phyloP scores from a whole-genome alignment of 1,284 basidiomycete genomes.

The Earliella scabrosa region DNA sequence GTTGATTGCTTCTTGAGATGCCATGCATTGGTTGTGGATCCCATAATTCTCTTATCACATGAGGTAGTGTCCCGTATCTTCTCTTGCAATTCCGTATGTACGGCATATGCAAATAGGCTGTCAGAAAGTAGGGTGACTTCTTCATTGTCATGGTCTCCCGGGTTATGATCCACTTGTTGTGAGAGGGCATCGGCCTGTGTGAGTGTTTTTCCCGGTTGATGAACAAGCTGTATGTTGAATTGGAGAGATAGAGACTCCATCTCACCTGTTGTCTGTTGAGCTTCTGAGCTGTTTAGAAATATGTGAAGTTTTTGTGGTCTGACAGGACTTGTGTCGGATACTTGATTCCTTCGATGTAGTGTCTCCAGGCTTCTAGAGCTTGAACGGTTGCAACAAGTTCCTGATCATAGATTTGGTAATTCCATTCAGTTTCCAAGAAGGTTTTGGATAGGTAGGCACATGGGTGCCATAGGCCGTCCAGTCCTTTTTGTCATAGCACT shows the following conservation, averaged over 20 bases:
- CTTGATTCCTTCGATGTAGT: conserved; percentile 22
- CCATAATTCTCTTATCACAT: not conserved
- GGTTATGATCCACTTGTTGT: conserved; percentile 36
- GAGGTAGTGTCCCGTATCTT: not conserved
- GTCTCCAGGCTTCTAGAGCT: conserved; percentile 38
- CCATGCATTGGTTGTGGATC: not conserved
- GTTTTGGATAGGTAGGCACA: conserved; percentile 35
- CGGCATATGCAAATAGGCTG: not conserved
- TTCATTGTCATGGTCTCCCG: conserved; percentile 36
- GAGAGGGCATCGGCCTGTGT: conserved; percentile 44
- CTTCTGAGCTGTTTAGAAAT: not conserved
- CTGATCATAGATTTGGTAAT: conserved; percentile 52
- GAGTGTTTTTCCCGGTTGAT: conserved; percentile 41
- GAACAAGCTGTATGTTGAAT: conserved; percentile 41
- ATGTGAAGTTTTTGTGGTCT: not conserved
- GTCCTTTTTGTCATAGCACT: conserved; percentile 14
- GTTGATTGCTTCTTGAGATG: not conserved
- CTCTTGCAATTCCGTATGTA: not conserved
- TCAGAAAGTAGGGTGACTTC: conserved; percentile 31
- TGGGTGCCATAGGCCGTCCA: conserved; percentile 31
- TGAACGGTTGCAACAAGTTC: conserved; percentile 48
- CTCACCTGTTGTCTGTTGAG: not conserved
- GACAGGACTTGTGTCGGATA: not conserved
- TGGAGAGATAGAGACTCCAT: conserved; percentile 13
- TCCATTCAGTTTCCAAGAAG: conserved; percentile 36